Conservation (phyloP, 1,284 basidiomycete genomes). For the Ceratobasidium sp. region DNA sequence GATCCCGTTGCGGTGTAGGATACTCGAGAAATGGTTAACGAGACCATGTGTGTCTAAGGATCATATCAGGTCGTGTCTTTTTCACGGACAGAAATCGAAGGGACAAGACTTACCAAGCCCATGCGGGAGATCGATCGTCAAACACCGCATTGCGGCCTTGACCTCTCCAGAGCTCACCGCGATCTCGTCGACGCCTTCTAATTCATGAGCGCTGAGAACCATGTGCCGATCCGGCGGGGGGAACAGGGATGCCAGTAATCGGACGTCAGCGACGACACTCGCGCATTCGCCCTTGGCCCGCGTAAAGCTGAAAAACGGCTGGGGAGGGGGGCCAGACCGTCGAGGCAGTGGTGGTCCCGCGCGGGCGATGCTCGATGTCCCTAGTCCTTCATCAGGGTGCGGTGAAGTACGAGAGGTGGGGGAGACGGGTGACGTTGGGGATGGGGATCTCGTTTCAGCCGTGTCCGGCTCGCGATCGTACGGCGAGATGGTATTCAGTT, state of each 20-base stretch:
- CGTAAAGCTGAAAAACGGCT: constrained; percentile 81
- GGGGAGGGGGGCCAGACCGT: constrained; percentile 19
- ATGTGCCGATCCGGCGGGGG: constrained; percentile 75
- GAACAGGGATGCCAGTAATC: constrained; percentile 73
- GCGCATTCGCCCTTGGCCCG: constrained; percentile 71
- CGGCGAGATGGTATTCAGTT: constrained; percentile 33
- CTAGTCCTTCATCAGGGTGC: constrained; percentile 20
- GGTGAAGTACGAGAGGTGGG: constrained; percentile 11
- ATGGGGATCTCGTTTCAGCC: not conserved
- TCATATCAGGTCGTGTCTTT: not conserved
- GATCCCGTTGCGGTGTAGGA: constrained; percentile 76
- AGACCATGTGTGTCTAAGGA: constrained; percentile 78
- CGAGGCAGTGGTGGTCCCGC: not conserved
- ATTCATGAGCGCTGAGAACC: constrained; percentile 76
- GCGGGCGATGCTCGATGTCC: constrained; percentile 15
- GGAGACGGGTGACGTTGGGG: constrained; percentile 25
- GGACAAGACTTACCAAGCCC: constrained; percentile 74
- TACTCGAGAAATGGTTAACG: constrained; percentile 79
- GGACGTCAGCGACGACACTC: constrained; percentile 75
- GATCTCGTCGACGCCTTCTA: constrained; percentile 66
- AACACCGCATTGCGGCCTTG: constrained; percentile 62
- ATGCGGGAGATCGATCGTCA: constrained; percentile 77
- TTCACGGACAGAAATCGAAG: constrained; percentile 31
- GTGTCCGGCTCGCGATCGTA: constrained; percentile 8
- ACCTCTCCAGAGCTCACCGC: constrained; percentile 32